These are phyloP conservation scores for Vitis hybrid DNA, from an alignment of 177 flowering plant genomes.

Conservation along the genomic window DNA sequence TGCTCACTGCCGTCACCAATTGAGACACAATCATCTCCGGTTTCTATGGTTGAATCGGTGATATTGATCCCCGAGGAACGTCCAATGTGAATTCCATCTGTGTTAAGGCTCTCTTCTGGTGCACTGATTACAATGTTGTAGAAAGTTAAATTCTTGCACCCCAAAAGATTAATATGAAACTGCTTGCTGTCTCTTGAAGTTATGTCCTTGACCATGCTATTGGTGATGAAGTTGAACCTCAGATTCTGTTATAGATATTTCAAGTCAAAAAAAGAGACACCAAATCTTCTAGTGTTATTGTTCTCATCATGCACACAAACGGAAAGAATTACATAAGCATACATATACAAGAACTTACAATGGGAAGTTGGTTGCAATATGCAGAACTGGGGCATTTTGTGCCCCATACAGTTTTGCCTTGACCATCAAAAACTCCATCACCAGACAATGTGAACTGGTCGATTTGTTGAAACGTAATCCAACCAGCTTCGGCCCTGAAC, in stretches of 20 bases:
- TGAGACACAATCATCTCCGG: too few species aligned
- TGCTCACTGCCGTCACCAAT: too few species aligned
- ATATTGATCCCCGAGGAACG: too few species aligned
- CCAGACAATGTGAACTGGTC: slow-evolving; percentile 22
- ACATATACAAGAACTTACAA: slow-evolving; percentile 11
- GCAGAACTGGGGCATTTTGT: slow-evolving; percentile 17
- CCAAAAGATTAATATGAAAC: slow-evolving; percentile 34
- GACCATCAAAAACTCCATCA: slow-evolving; percentile 32
- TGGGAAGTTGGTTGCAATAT: slow-evolving; percentile 19
- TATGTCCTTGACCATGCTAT: slow-evolving; percentile 18
- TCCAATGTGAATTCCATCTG: too few species aligned
- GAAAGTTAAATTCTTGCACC: slow-evolving; percentile 2
- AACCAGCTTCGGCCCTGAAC: slow-evolving; percentile 6
- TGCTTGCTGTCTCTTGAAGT: slow-evolving; percentile 34
- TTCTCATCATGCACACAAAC: background rate
- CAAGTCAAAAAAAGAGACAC: background rate
- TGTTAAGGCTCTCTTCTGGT: too few species aligned
- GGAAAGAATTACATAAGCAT: background rate
- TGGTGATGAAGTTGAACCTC: slow-evolving; percentile 26
- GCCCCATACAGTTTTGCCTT: slow-evolving; percentile 26
- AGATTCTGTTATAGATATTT: slow-evolving; percentile 21
- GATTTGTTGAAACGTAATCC: slow-evolving; percentile 20
- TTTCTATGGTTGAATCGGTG: too few species aligned
- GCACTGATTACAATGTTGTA: too few species aligned
- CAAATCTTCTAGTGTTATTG: background rate